Evolutionary conservation across 2,329 filamentous ascomycete genomes (phyloP).

Genomic region (Xylaria sp.): DNA sequence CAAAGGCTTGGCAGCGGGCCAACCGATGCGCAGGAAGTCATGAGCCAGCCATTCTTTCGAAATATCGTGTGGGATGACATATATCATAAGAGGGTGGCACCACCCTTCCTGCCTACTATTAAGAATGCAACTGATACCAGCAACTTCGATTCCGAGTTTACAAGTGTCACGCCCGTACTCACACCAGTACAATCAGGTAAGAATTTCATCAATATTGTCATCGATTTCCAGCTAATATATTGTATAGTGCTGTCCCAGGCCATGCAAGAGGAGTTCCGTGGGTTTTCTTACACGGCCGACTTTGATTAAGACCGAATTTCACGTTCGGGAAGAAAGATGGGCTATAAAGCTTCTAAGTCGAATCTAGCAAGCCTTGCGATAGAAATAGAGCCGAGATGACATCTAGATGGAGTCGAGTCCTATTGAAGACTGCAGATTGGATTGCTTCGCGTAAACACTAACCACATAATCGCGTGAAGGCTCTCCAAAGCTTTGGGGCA

Average conservation of each 20-base stretch:
- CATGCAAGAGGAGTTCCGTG: constrained; percentile 99
- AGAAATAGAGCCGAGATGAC: constrained; percentile 16
- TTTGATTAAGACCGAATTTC: constrained; percentile 68
- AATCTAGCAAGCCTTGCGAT: constrained; percentile 9
- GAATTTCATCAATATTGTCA: constrained; percentile 49
- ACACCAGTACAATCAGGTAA: constrained; percentile 97
- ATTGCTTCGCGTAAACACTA: constrained; percentile 5
- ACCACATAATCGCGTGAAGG: constrained; percentile 4
- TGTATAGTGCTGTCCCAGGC: constrained; percentile 89
- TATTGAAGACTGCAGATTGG: constrained; percentile 16
- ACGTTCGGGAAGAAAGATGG: not conserved
- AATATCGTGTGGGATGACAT: constrained; percentile 99
- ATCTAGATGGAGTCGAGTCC: constrained; percentile 7
- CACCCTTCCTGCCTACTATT: constrained; percentile 90
- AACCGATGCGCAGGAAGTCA: constrained; percentile 97
- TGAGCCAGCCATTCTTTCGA: constrained; percentile 98
- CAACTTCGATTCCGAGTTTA: constrained; percentile 99
- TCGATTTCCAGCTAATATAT: constrained; percentile 40
- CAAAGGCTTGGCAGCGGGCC: constrained; percentile 91
- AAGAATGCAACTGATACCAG: constrained; percentile 97
- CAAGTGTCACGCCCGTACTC: constrained; percentile 95
- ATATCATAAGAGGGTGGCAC: constrained; percentile 90
- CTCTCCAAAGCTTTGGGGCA: not conserved
- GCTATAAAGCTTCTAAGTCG: constrained; percentile 8
- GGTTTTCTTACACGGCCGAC: constrained; percentile 96